Base-by-base conservation (phyloP, 306 rosid species). In the Mimosa bimucronata region DNA sequence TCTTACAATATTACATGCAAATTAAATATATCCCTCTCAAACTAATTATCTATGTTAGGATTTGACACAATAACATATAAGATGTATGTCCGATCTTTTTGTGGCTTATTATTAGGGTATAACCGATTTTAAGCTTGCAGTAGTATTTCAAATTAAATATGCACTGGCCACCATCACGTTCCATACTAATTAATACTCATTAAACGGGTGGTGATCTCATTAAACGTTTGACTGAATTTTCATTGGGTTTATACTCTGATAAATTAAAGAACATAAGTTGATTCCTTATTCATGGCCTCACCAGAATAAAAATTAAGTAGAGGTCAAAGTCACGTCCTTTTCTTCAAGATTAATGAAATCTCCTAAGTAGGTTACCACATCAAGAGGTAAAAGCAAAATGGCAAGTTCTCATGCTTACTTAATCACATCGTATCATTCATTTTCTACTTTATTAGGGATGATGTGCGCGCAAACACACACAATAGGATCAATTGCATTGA, bases 341-440 rank as follows among this genome's bases (percentile, higher is more conserved):
- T 66, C 78, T 82, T 77, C 19, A 60, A 75, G 84, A 83, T 80
- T 78, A 81, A 86, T 86, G 92, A 88, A 77, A 88, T 82, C 88
- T 91, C 92, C 18, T 11, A 45, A 45, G 71, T 90, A 91, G 78
- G 97, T 80, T 80, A 85, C 92, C 89, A 86, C 70, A 83, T 88
- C 84, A 86, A 74, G 86, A 72, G 86, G 89, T 79, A 88, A 88
- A 85, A 83, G 81, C 80, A 76, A 79, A 79, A 75, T 31, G 76
- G 77, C 72, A 83, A 84, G 75, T 41, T 28, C 74, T 80, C 62
- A 83, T 77, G 79, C 84, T 87, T 82, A 85, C 38, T 2, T 34
- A 34, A 34, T 34, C 38, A 34, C 38, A 34, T 34, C 38, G 38
- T 34, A 34, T 34, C 38, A 34, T 34, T 34, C 38, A 34, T 2